Evolutionary conservation across 805 yeast species (phyloP), one percentile per base, ranked within the genome.

Genomic region (Yarrowia divulgata): DNA sequence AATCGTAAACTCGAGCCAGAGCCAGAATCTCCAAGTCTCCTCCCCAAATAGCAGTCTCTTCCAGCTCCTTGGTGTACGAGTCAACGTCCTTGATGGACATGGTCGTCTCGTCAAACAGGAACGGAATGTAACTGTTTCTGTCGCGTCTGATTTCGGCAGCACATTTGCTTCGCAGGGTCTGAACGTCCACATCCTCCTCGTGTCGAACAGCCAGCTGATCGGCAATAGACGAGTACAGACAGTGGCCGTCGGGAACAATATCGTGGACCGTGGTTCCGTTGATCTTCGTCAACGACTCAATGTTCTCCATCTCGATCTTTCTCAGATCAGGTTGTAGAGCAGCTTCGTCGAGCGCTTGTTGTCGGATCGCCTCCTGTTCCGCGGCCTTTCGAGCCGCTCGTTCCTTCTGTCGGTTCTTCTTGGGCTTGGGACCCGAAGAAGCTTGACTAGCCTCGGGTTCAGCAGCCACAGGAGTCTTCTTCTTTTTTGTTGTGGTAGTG

Each of bases 11-110:
- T 70, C 86, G 83, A 0, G 96, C 84, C 49, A 93, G 81, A 0
- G 98, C 97, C 75, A 91, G 78, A 19, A 94, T 87, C 80, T 94
- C 99, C 81, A 92, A 81, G 74, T 95, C 98, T 9, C 97, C 95
- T 34, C 99, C 99, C 99, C 99, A 94, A 82, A 90, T 85, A 0
- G 97, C 88, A 0, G 97, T 91, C n/a, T 77, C 81, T 70, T 85
- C 90, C 70, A 94, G 82, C 71, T 88, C 89, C 3, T 81, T 77
- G 3, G 91, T 84, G 77, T 95, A 95, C 29, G 85, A 85, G 46
- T 85, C 88, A 37, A 93, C 78, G 72, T 90, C 90, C 62, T 84
- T 83, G 70, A 91, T 73, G 8, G 85, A 80, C 81, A 88, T 83
- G 0, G 93, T 89, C 14, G 80, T 81, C 73, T 92, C 97, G 76